Percentiles rank a stretch among this genome's conserved stretches.
These are phyloP conservation scores for Eragrostis nindensis DNA, from an alignment of 176 grass and related monocot species.

Conservation along the genomic window DNA sequence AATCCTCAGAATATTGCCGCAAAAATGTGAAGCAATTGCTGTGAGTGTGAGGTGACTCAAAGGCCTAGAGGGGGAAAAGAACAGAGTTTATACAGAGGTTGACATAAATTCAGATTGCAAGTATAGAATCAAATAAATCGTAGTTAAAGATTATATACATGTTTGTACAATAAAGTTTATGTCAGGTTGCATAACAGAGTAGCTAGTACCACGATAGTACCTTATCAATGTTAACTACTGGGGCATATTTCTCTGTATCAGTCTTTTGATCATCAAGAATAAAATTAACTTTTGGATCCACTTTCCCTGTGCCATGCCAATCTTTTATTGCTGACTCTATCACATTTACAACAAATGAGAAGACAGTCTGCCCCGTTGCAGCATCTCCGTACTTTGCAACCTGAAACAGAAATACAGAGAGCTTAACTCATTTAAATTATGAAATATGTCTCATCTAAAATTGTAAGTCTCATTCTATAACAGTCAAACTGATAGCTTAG, in stretches of 20 bases:
- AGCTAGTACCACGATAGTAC: conserved; percentile 42
- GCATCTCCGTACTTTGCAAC: conserved; percentile 62
- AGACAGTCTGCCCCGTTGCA: conserved; percentile 48
- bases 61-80: conserved; percentile 60
- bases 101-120: background rate
- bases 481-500: conserved; percentile 15
- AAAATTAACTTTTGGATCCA: conserved; percentile 77
- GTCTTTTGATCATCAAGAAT: conserved; percentile 89
- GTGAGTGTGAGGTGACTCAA: conserved; percentile 93
- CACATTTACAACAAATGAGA: conserved; percentile 72
- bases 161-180: background rate
- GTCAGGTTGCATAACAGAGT: background rate
- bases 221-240: conserved; percentile 90
- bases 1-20: conserved; percentile 78
- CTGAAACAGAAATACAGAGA: conserved; percentile 46
- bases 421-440: conserved; percentile 14
- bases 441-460: background rate
- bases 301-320: conserved; percentile 83
- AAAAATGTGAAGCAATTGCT: conserved; percentile 70
- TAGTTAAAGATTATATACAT: conserved; percentile 2
- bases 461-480: background rate
- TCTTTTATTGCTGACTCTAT: conserved; percentile 75
- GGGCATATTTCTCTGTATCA: conserved; percentile 62
- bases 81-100: background rate
- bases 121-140: background rate